Evolutionary conservation across 306 rosid genomes (phyloP).

Genomic region (Quercus ilex): DNA sequence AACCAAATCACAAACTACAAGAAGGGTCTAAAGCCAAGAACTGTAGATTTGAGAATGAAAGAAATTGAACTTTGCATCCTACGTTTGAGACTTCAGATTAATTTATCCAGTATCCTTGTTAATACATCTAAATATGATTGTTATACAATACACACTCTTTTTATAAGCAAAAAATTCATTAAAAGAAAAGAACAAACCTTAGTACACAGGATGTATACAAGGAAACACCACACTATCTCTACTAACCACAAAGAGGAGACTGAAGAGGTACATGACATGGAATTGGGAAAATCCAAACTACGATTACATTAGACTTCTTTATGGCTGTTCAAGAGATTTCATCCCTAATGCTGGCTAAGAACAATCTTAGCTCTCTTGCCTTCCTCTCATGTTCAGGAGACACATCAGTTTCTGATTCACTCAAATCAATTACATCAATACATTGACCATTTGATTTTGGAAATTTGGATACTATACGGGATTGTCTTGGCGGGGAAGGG

Average conservation of each 20-base stretch:
- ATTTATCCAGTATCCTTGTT: background rate
- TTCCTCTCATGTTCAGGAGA: slow-evolving; percentile 64
- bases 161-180: no score
- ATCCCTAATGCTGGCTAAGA: slow-evolving; percentile 50
- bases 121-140: background rate
- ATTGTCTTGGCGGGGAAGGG: slow-evolving; percentile 55
- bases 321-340: slow-evolving; percentile 24
- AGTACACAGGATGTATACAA: no score
- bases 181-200: no score
- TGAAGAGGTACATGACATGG: background rate
- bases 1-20: background rate
- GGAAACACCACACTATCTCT: background rate
- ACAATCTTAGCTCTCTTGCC: slow-evolving; percentile 60
- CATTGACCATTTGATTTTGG: slow-evolving; percentile 24
- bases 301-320: background rate
- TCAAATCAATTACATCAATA: slow-evolving; percentile 58
- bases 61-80: background rate
- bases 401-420: slow-evolving; percentile 63
- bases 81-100: background rate
- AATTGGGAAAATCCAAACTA: background rate
- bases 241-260: background rate
- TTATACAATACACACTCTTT: background rate
- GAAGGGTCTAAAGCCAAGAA: background rate
- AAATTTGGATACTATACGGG: slow-evolving; percentile 11
- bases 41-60: background rate